A percentile compares a stretch with the other conserved stretches of the same genome.
phyloP scores from a whole-genome alignment of 2,329 filamentous ascomycete genomes.

The Colletotrichum aenigma region DNA sequence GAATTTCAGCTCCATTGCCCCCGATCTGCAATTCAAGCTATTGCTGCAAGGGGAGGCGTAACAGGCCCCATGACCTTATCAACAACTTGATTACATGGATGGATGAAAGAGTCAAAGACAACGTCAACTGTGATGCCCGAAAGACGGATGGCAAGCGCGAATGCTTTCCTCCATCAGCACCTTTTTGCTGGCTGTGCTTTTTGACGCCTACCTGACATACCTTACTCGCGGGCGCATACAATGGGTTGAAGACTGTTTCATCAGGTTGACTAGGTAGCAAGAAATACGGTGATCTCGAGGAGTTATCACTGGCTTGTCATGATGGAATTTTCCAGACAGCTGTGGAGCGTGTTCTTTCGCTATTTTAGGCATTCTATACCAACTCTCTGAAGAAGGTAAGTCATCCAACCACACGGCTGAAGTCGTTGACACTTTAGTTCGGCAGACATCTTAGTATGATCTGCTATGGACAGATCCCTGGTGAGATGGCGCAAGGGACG shows the following conservation, averaged over 20 bases:
- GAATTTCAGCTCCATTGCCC: too few species aligned
- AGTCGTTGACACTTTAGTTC: background rate
- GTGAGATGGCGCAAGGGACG: background rate
- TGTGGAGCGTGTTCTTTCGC: background rate
- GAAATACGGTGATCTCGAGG: fast-evolving
- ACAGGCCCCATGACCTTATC: too few species aligned
- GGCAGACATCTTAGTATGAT: background rate
- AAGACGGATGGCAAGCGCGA: background rate
- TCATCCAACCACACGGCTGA: background rate
- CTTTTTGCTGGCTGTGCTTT: background rate
- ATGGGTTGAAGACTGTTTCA: background rate
- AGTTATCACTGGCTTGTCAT: background rate
- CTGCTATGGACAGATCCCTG: background rate
- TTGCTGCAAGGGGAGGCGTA: too few species aligned
- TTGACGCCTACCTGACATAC: background rate
- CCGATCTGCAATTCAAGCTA: too few species aligned
- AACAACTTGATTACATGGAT: background rate
- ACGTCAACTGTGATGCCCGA: background rate
- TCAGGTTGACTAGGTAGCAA: background rate
- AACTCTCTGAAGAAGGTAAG: fast-evolving
- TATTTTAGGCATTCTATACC: background rate
- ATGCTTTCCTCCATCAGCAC: background rate
- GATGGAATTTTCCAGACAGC: background rate
- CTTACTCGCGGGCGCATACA: background rate
- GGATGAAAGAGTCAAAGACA: background rate